Percentiles rank a stretch among this genome's conserved stretches.
Evolutionary conservation across 805 yeast species (phyloP).

Genomic region (Kurtzmaniella fragi): DNA sequence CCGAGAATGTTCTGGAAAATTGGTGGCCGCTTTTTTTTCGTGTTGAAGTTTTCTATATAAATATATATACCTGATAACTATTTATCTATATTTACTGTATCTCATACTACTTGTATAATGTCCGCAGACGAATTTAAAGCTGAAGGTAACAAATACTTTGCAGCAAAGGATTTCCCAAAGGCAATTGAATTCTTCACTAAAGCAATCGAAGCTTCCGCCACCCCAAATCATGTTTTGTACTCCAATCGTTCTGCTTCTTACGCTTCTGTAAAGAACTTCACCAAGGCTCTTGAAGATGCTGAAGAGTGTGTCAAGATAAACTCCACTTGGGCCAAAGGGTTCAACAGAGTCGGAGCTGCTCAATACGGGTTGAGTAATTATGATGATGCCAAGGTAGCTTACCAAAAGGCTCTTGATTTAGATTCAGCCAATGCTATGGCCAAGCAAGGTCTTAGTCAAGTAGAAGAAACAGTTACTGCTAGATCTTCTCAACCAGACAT

Average conservation of each 20-base stretch:
- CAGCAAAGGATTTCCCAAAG: constrained; percentile 74
- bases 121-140: constrained; percentile 79
- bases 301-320: constrained; percentile 75
- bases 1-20: constrained; percentile 4
- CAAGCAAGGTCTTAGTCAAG: constrained; percentile 69
- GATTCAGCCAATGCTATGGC: constrained; percentile 86
- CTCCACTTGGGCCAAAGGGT: constrained; percentile 92
- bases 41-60: too few relatives aligned
- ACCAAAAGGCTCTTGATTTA: constrained; percentile 72
- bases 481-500: constrained; percentile 58
- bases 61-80: too few relatives aligned
- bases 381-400: constrained; percentile 67
- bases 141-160: constrained; percentile 89
- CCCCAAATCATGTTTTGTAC: constrained; percentile 87
- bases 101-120: constrained; percentile 9
- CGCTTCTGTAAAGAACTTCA: constrained; percentile 72
- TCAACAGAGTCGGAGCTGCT: constrained; percentile 91
- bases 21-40: background rate
- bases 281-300: constrained; percentile 79
- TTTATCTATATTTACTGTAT: too few relatives aligned
- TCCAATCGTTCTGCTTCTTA: constrained; percentile 93
- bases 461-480: constrained; percentile 53
- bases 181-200: constrained; percentile 80
- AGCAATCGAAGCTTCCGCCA: constrained; percentile 78
- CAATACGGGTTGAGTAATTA: constrained; percentile 78